These are phyloP conservation scores for Gastrodia elata DNA, from an alignment of 106 monocot species.

Conservation along the genomic window DNA sequence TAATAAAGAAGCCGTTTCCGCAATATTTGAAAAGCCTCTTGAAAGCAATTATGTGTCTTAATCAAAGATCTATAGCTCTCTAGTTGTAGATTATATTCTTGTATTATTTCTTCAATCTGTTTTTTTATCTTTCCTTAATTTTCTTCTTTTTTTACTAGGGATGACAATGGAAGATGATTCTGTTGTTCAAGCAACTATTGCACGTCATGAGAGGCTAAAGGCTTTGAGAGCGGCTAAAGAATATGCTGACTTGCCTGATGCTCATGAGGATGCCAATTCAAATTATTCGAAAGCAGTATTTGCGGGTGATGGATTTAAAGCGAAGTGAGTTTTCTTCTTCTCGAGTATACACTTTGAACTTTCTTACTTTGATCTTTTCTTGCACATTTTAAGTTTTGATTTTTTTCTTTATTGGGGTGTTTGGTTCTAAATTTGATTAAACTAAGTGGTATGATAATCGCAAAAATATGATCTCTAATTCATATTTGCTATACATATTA, in stretches of 20 bases:
- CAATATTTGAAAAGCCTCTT: not conserved
- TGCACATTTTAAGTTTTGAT: not conserved
- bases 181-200: conserved; percentile 27
- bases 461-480: not conserved
- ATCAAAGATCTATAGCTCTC: not conserved
- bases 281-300: not conserved
- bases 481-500: not conserved
- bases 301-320: not conserved
- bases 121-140: not conserved
- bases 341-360: not conserved
- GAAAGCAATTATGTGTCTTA: too few relatives aligned
- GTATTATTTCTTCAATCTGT: not conserved
- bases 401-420: too few relatives aligned
- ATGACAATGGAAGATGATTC: conserved; percentile 37
- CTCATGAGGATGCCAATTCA: not conserved
- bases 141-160: not conserved
- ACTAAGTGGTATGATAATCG: not conserved
- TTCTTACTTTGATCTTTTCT: not conserved
- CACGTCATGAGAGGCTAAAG: conserved; percentile 41
- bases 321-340: conserved; percentile 5
- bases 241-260: conserved; percentile 28
- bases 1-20: not conserved
- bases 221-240: conserved; percentile 64
- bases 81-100: not conserved
- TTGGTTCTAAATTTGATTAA: not conserved